Conservation (phyloP, 179 eudicot species). For the Patellifolia procumbens region DNA sequence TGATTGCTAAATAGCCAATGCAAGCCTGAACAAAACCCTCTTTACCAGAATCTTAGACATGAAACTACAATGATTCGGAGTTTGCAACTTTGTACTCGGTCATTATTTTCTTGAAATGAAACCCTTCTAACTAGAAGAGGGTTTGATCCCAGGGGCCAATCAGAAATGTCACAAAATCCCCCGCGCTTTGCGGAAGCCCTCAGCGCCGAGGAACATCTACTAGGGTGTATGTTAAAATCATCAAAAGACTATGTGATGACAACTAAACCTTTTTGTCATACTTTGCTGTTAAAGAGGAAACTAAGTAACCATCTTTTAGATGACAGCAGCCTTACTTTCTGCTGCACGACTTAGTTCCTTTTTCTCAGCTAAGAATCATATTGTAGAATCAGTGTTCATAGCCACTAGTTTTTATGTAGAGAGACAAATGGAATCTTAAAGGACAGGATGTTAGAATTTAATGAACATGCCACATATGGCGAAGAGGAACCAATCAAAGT, state of each 20-base stretch:
- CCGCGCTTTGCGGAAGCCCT: no score
- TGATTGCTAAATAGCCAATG: neutral
- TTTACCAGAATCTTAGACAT: neutral
- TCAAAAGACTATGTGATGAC: neutral
- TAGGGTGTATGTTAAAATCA: no score
- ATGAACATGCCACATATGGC: neutral
- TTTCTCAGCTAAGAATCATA: neutral
- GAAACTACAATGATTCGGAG: neutral
- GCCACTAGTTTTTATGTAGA: neutral
- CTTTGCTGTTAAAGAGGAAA: neutral
- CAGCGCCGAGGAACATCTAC: no score
- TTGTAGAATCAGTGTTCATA: neutral
- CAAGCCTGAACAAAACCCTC: neutral
- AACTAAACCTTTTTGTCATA: neutral
- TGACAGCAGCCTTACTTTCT: no score
- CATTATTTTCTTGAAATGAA: no score
- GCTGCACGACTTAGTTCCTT: neutral
- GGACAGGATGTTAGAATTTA: neutral
- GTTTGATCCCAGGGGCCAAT: no score
- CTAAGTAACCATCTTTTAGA: neutral
- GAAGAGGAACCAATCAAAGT: neutral
- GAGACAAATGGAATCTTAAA: conserved; percentile 7
- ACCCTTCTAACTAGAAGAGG: no score
- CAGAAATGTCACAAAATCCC: no score
- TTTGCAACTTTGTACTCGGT: neutral